These are phyloP conservation scores for Mycena citricolor DNA, from an alignment of 1,284 basidiomycete genomes.

Conservation along the genomic window DNA sequence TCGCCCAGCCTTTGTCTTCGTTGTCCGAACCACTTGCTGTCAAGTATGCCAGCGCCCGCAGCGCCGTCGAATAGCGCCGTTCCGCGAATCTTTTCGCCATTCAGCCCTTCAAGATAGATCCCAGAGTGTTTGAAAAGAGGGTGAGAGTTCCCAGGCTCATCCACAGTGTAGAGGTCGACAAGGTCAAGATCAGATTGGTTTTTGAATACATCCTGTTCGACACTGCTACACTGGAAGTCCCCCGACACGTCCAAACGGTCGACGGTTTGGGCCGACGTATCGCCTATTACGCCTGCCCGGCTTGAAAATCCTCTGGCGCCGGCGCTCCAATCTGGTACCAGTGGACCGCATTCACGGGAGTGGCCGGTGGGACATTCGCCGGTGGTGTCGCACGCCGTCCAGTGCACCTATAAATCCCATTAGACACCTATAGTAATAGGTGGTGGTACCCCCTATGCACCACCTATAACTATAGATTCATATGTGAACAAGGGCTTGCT, in stretches of 20 bases:
- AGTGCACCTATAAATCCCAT: no score
- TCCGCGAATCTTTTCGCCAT: conserved; percentile 2
- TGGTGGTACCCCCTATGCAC: no score
- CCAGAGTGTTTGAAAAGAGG: conserved; percentile 5
- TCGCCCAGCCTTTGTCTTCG: neutral
- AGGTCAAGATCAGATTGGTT: no score
- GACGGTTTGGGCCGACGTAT: neutral
- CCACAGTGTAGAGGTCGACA: conserved; percentile 13
- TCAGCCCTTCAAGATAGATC: conserved; percentile 4
- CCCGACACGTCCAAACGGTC: conserved; percentile 6
- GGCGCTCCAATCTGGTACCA: neutral
- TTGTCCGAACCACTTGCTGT: neutral
- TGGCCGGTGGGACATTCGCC: no score
- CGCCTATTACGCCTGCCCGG: conserved; percentile 3
- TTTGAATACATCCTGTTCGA: no score
- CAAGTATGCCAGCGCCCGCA: conserved; percentile 12
- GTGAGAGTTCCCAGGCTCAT: neutral
- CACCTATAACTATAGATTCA: no score
- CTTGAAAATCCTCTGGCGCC: no score
- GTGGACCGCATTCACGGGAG: neutral
- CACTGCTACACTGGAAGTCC: neutral
- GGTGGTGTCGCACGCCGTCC: no score
- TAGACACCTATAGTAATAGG: no score
- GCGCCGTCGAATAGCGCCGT: conserved; percentile 9
- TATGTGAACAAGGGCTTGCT: no score